Evolutionary conservation across 768 basidiomycete genomes (phyloP), one percentile per base, ranked within the genome.

Genomic region (Mycena capillaripes): DNA sequence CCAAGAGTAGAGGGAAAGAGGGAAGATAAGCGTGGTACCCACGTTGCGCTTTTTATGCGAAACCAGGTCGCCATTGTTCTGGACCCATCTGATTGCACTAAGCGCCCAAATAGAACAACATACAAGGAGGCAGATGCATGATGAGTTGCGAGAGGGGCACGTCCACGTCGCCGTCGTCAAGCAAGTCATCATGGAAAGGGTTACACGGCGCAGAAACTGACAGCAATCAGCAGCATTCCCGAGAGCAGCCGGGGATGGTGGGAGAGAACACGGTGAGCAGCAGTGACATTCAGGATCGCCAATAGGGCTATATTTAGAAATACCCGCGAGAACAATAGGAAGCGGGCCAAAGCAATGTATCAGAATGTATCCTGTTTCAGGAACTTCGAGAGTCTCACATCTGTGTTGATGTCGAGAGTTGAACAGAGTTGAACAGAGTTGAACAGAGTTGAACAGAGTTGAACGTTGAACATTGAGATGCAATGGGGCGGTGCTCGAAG

Each of bases 1-100:
- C 60, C 50, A 76, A 75, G 76, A 65, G 73, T 76, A 75, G 74
- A 74, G 76, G 74, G n/a, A 77, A 76, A 80, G 77, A 73, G 68
- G 60, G 30, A 57, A 36, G 69, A 29, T 67, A 48, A 19, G 17
- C 23, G n/a, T 10, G 0, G 56, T 3, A 1, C 55, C 34, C 30
- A 40, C 10, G 46, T 42, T 48, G 70, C 40, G 71, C 36, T 52
- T 68, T 72, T 57, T 72, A 72, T 62, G 52, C 53, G 16, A 27
- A 17, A 53, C 42, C 25, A 23, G 25, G 16, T 17, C 30, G 3
- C 71, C 71, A 56, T 67, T 72, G 66, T 72, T 19, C 42, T 29
- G 71, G 71, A 2, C 5, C 59, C 38, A 62, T 46, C 44, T 25
- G 56, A 46, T 44, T 25, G 38, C 2, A 23, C 17, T 36, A 23